A percentile compares a stretch with the other conserved stretches of the same genome.
These are phyloP conservation scores for Ogataea nonfermentans DNA, from an alignment of 805 yeast genomes.

Conservation along the genomic window DNA sequence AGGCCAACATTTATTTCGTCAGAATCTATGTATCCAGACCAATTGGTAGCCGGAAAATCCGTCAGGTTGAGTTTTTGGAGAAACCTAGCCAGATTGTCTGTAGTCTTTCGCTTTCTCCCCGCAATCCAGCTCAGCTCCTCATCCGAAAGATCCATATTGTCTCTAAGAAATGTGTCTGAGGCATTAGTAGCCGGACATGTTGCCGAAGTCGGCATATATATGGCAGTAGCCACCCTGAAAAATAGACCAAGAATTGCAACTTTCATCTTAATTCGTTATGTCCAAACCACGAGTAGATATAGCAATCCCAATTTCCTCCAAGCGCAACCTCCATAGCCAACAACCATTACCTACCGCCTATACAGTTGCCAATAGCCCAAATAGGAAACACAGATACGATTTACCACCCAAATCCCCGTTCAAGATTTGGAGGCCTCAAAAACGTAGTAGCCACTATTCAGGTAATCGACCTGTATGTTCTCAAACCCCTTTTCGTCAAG, in stretches of 20 bases:
- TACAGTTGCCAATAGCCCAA: too few species aligned
- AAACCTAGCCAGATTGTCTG: slow-evolving; percentile 42
- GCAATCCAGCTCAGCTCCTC: slow-evolving; percentile 41
- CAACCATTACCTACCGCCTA: background rate
- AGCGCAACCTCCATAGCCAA: background rate
- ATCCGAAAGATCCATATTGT: background rate
- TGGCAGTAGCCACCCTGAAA: too few species aligned
- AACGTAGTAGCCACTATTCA: slow-evolving; percentile 19
- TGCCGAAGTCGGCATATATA: too few species aligned
- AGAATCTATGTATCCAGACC: slow-evolving; percentile 31
- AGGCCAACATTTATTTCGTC: slow-evolving; percentile 43
- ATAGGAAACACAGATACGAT: too few species aligned
- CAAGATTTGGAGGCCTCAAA: slow-evolving; percentile 4
- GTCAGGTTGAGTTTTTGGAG: slow-evolving; percentile 43
- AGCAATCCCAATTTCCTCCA: too few species aligned
- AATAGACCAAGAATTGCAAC: too few species aligned
- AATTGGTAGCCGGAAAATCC: slow-evolving; percentile 46
- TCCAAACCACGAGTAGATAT: too few species aligned
- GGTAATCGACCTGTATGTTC: slow-evolving; percentile 10
- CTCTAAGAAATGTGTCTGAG: background rate
- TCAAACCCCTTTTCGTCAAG: slow-evolving; percentile 8
- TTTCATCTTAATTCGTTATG: too few species aligned
- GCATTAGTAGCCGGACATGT: too few species aligned
- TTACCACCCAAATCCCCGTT: too few species aligned
- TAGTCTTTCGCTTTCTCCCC: slow-evolving; percentile 43